phyloP scores from a whole-genome alignment of 202 grass and related monocot genomes.

The Setaria viridis region DNA sequence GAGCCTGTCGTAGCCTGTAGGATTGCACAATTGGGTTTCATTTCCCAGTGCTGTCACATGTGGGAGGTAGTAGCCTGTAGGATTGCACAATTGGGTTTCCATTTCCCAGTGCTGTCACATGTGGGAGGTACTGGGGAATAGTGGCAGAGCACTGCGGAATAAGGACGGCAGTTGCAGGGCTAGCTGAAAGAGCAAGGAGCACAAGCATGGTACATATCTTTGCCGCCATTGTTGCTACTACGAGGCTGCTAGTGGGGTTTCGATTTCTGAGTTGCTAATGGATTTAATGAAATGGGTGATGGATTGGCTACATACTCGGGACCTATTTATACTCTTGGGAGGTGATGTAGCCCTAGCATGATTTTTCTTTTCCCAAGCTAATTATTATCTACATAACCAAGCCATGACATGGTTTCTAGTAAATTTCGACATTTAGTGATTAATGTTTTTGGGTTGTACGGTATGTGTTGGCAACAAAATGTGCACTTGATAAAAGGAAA shows the following conservation, averaged over 20 bases:
- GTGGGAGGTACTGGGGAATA: background rate
- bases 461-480: background rate
- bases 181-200: background rate
- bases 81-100: background rate
- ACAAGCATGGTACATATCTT: background rate
- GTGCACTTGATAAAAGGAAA: background rate
- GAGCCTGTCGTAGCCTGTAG: background rate
- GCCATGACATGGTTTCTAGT: background rate
- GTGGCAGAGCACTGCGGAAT: background rate
- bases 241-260: too few species aligned
- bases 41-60: too few species aligned
- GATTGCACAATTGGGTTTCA: too few species aligned
- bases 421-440: background rate
- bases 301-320: background rate
- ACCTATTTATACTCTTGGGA: background rate
- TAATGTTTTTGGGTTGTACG: background rate
- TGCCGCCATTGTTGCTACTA: background rate
- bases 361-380: background rate
- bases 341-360: background rate
- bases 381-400: background rate
- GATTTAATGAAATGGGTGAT: background rate
- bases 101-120: fast-evolving
- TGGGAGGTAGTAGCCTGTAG: background rate
- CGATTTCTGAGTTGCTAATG: background rate
- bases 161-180: background rate